phyloP scores from a whole-genome alignment of 805 yeast species.

The Saturnispora halmiae region DNA sequence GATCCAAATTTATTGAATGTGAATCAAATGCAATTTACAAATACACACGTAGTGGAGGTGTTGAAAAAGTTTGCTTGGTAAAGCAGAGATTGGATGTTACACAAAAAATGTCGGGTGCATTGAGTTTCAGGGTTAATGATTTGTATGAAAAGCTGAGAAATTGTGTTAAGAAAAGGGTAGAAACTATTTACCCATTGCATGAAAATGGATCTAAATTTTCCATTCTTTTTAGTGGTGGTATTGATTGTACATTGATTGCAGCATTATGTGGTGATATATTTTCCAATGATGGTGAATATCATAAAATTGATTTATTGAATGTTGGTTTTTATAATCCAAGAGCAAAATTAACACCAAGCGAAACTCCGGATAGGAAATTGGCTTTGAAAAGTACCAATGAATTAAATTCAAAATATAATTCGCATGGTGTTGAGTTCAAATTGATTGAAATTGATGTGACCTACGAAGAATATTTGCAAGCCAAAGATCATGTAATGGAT shows the following conservation, averaged over 20 bases:
- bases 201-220: slow-evolving; percentile 35
- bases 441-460: slow-evolving; percentile 67
- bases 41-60: slow-evolving; percentile 28
- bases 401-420: slow-evolving; percentile 37
- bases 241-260: slow-evolving; percentile 83
- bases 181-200: slow-evolving; percentile 51
- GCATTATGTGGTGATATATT: slow-evolving; percentile 36
- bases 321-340: slow-evolving; percentile 92
- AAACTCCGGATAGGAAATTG: slow-evolving; percentile 81
- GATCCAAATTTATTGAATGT: slow-evolving; percentile 41
- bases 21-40: slow-evolving; percentile 40
- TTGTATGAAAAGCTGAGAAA: slow-evolving; percentile 27
- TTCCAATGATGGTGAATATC: slow-evolving; percentile 6
- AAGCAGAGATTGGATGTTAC: slow-evolving; percentile 1
- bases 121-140: slow-evolving; percentile 6
- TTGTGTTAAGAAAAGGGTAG: slow-evolving; percentile 44
- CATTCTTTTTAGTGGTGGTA: slow-evolving; percentile 85
- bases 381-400: slow-evolving; percentile 55
- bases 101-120: neutral
- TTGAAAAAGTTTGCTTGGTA: slow-evolving; percentile 13
- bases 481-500: slow-evolving; percentile 43
- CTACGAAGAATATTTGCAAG: slow-evolving; percentile 51
- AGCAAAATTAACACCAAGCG: slow-evolving; percentile 44
- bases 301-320: slow-evolving; percentile 67
- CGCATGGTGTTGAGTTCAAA: slow-evolving; percentile 29